Percentiles rank a stretch among this genome's conserved stretches.
Evolutionary conservation across 495 filamentous ascomycete species (phyloP).

Genomic region (Xylaria nigripes): DNA sequence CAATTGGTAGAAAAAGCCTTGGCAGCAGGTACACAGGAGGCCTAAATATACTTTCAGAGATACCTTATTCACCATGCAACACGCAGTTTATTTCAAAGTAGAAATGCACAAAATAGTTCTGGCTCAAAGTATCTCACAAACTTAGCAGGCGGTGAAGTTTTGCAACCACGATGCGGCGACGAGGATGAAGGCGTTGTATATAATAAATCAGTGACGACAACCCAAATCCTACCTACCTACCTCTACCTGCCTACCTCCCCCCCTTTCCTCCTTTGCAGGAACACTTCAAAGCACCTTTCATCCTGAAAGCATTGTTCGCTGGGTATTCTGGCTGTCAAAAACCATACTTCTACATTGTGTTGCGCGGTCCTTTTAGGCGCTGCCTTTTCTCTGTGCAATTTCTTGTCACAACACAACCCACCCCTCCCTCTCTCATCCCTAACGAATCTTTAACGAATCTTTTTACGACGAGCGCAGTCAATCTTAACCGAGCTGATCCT

Average conservation of each 20-base stretch:
- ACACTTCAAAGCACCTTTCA: background rate
- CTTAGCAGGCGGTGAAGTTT: constrained; percentile 24
- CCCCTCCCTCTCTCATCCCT: background rate
- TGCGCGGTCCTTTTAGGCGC: background rate
- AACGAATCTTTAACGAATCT: background rate
- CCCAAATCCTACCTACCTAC: background rate
- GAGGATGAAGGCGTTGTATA: constrained; percentile 1
- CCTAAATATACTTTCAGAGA: background rate
- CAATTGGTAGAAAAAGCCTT: no score
- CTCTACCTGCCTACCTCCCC: background rate
- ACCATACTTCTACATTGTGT: background rate
- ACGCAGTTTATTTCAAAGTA: background rate
- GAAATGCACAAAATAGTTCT: background rate
- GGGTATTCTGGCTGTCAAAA: background rate
- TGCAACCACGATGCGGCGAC: constrained; percentile 6
- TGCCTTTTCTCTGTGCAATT: background rate
- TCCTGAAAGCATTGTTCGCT: background rate
- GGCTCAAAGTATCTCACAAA: background rate
- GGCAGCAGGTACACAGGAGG: background rate
- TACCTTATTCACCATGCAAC: background rate
- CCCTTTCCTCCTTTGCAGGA: background rate
- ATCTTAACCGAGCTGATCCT: background rate
- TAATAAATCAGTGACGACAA: background rate
- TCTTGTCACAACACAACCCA: background rate
- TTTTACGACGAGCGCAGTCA: background rate